These are phyloP conservation scores for Calvatia gigantea DNA, from an alignment of 768 basidiomycete species.

Conservation along the genomic window DNA sequence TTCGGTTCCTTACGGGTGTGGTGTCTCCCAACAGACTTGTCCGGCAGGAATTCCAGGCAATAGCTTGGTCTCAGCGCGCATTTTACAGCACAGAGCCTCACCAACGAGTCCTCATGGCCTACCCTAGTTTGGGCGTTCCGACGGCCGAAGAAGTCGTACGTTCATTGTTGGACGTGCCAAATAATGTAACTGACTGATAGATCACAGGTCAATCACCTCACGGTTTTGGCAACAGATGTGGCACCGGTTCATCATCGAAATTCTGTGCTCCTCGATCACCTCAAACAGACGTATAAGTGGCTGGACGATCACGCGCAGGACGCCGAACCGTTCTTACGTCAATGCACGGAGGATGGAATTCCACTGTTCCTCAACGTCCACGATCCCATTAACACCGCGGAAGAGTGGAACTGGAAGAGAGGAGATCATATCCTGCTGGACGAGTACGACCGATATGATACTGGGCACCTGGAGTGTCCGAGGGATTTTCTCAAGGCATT, in stretches of 20 bases:
- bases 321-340: conserved; percentile 14
- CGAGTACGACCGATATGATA: conserved; percentile 27
- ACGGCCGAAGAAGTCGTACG: conserved; percentile 40
- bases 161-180: conserved; percentile 5
- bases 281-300: conserved; percentile 42
- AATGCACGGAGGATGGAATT: conserved; percentile 21
- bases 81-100: conserved; percentile 15
- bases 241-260: conserved; percentile 21
- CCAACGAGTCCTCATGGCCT: conserved; percentile 12
- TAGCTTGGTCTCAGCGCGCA: conserved; percentile 24
- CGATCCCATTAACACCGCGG: conserved; percentile 23
- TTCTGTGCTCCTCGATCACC: conserved; percentile 30
- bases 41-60: conserved; percentile 13
- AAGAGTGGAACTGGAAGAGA: conserved; percentile 38
- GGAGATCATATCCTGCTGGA: conserved; percentile 38
- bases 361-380: conserved; percentile 42
- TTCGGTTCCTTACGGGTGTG: conserved; percentile 8
- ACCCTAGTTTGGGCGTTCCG: conserved; percentile 28
- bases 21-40: conserved; percentile 18
- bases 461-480: conserved; percentile 25
- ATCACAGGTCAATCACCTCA: conserved; percentile 38
- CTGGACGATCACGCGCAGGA: conserved; percentile 28
- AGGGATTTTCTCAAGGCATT: conserved; percentile 31
- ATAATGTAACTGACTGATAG: not conserved
- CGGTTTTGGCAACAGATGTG: conserved; percentile 26